phyloP scores from a whole-genome alignment of 2,329 filamentous ascomycete genomes.

The Fusarium stilboides region DNA sequence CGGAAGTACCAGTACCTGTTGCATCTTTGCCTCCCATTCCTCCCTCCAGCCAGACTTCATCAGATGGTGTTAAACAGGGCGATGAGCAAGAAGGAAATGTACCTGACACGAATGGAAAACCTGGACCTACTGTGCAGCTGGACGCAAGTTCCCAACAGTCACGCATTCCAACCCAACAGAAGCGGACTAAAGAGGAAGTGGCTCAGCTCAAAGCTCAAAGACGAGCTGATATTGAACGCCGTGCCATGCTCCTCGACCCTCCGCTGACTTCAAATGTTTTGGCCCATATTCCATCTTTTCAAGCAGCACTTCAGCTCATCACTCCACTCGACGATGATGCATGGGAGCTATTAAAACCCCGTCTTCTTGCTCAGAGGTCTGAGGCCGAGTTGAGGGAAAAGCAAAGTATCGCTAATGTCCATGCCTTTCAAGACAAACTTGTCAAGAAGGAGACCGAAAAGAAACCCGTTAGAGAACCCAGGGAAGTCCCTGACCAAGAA shows the following conservation, averaged over 20 bases:
- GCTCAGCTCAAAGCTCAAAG: constrained; percentile 75
- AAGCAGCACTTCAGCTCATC: constrained; percentile 79
- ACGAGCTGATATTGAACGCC: constrained; percentile 79
- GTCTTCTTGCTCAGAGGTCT: constrained; percentile 75
- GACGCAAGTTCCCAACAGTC: constrained; percentile 17
- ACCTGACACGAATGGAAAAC: constrained; percentile 10
- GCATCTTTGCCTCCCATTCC: background rate
- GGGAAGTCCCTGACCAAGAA: constrained; percentile 75
- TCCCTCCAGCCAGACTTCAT: background rate
- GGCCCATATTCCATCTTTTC: constrained; percentile 80
- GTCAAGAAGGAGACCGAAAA: constrained; percentile 2
- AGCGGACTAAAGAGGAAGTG: constrained; percentile 74
- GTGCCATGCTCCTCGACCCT: constrained; percentile 76
- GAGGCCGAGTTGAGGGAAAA: constrained; percentile 74
- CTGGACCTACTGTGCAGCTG: constrained; percentile 4
- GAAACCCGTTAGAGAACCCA: constrained; percentile 25
- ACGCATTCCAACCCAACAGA: constrained; percentile 51
- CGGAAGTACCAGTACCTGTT: background rate
- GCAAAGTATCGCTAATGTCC: constrained; percentile 53
- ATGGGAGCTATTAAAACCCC: constrained; percentile 79
- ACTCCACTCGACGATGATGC: constrained; percentile 77
- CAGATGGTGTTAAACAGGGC: background rate
- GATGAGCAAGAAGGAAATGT: constrained; percentile 16
- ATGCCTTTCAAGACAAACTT: constrained; percentile 54
- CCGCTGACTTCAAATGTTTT: constrained; percentile 75